A percentile compares a stretch with the other conserved stretches of the same genome.
Conservation (phyloP, 2,329 filamentous ascomycete genomes). For the Verticillium albo-atrum region DNA sequence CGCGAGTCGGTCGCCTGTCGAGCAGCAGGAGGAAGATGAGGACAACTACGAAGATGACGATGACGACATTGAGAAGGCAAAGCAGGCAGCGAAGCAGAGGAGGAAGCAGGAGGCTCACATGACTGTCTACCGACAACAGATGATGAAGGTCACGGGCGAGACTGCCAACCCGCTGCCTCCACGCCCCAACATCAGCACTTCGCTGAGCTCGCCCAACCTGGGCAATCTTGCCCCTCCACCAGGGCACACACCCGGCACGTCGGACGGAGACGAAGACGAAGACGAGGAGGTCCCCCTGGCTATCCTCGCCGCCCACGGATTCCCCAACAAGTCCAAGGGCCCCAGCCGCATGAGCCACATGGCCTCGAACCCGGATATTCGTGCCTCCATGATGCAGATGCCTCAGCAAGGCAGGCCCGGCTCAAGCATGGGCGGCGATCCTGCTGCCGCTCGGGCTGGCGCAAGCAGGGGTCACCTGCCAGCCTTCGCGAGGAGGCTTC, state of each 20-base stretch:
- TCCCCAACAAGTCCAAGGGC: constrained; percentile 72
- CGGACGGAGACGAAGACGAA: constrained; percentile 69
- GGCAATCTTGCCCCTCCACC: constrained; percentile 29
- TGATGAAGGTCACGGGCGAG: constrained; percentile 94
- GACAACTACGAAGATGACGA: constrained; percentile 69
- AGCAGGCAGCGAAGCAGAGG: constrained; percentile 68
- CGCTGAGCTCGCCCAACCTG: constrained; percentile 61
- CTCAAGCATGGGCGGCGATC: constrained; percentile 56
- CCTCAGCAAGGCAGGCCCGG: constrained; percentile 45
- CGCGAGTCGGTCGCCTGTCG: constrained; percentile 30
- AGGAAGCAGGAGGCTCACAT: constrained; percentile 88
- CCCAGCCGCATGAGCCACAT: constrained; percentile 62
- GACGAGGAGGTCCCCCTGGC: constrained; percentile 86
- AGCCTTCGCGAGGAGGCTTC: constrained; percentile 76
- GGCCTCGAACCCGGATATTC: constrained; percentile 68
- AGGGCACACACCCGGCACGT: constrained; percentile 28
- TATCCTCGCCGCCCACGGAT: constrained; percentile 84
- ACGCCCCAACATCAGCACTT: constrained; percentile 52
- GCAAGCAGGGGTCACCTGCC: constrained; percentile 53
- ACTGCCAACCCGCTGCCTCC: constrained; percentile 41
- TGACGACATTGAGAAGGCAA: constrained; percentile 73
- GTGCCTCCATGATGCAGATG: constrained; percentile 44
- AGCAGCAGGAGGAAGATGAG: constrained; percentile 61
- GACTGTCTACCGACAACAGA: constrained; percentile 85
- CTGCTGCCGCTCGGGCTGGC: constrained; percentile 20